Evolutionary conservation across 2,329 filamentous ascomycete species (phyloP), one percentile per base, ranked within the genome.

Genomic region (Ambrosiella xylebori): DNA sequence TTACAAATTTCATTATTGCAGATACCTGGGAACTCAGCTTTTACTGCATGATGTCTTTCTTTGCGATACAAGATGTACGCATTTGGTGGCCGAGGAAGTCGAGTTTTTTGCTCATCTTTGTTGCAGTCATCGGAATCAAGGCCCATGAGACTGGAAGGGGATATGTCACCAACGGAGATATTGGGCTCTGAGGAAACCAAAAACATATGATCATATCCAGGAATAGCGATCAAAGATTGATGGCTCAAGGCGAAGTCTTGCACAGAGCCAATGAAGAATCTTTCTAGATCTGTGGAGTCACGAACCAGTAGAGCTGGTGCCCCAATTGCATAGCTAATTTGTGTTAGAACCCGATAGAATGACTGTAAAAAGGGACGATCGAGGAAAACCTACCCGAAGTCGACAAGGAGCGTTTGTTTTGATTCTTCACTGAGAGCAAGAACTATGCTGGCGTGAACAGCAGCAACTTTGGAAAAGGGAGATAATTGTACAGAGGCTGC

Each of bases 1-100:
- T 59, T 45, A 59, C 57, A 59, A 15, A 59, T 56, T 36, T 59
- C 57, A 51, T 59, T 59, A 13, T 59, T 59, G 9, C 35, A 44
- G 12, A 59, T 59, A 15, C 19, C 15, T 1, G 57, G 57, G 41
- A 41, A 41, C 12, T 36, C 17, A 11, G 9, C 8, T 11, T 50
- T 59, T 15, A 56, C 37, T 3, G 7, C 27, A 39, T 54, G 57
- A 41, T 59, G 57, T 50, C 41, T 55, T 7, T 59, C 57, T 51
- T 59, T 55, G 3, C 57, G 51, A 39, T 59, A 59, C 51, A 59
- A 19, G 12, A 59, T 59, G 36, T 59, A 59, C 1, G 57, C 57
- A 40, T 59, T 59, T 6, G 57, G 57, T 9, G 57, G 57, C 8
- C 57, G 57, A 35, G 57, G 51, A 36, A 59, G 35, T 5, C 40